A percentile compares a stretch with the other conserved stretches of the same genome.
phyloP scores from a whole-genome alignment of 1,284 basidiomycete genomes.

The Microbotryum intermedium region DNA sequence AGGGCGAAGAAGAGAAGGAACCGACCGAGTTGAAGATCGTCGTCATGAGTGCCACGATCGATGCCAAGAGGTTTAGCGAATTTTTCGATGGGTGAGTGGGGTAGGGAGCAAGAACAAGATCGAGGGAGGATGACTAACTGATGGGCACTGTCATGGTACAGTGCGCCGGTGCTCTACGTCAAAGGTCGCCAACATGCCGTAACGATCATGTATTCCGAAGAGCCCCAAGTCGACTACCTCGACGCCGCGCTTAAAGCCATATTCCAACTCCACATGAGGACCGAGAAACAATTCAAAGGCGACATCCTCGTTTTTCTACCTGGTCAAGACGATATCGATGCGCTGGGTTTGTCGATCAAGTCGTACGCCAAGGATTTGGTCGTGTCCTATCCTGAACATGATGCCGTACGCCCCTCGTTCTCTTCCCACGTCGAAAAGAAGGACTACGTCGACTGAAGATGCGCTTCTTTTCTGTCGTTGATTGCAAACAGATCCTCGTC shows the following conservation, averaged over 20 bases:
- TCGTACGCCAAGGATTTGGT: constrained; percentile 42
- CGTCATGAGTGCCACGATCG: constrained; percentile 94
- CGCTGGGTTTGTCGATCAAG: constrained; percentile 62
- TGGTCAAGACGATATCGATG: constrained; percentile 95
- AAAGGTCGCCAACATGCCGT: constrained; percentile 93
- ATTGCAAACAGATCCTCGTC: constrained; percentile 64
- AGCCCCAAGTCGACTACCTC: constrained; percentile 72
- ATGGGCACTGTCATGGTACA: constrained; percentile 36
- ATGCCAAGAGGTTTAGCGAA: constrained; percentile 82
- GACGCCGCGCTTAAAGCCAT: constrained; percentile 83
- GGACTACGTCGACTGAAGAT: too few relatives aligned
- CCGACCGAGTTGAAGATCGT: constrained; percentile 68
- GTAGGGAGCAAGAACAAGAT: too few relatives aligned
- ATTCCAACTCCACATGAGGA: constrained; percentile 69
- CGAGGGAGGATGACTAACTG: constrained; percentile 33
- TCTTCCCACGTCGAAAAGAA: background rate
- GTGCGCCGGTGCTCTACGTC: constrained; percentile 78
- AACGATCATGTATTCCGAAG: constrained; percentile 49
- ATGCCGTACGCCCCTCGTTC: constrained; percentile 16
- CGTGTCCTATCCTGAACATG: constrained; percentile 7
- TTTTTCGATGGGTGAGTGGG: constrained; percentile 68
- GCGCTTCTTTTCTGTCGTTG: too few relatives aligned
- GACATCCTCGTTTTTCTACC: constrained; percentile 92
- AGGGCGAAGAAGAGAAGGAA: constrained; percentile 33
- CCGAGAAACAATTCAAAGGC: constrained; percentile 50